These are phyloP conservation scores for Cnidoscolus chayamansa DNA, from an alignment of 441 rosid genomes.

Conservation along the genomic window DNA sequence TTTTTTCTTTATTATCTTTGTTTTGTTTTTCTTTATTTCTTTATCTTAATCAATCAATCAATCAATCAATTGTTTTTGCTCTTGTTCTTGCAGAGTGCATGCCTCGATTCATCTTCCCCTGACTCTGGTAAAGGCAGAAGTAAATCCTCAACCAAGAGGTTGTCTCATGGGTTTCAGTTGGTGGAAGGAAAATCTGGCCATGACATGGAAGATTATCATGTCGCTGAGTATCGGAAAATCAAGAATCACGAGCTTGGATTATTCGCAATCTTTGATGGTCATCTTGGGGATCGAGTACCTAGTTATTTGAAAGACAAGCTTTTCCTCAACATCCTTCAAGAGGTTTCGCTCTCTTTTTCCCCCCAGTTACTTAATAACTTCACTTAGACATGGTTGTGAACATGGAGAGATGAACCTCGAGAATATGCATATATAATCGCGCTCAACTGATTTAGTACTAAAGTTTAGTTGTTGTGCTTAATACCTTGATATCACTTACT, in stretches of 20 bases:
- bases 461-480: background rate
- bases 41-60: background rate
- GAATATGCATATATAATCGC: too few relatives aligned
- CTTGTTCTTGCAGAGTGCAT: conserved; percentile 30
- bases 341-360: conserved; percentile 29
- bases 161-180: conserved; percentile 60
- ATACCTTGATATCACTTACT: background rate
- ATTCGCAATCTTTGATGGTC: conserved; percentile 68
- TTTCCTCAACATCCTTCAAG: conserved; percentile 54
- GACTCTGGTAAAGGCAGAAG: conserved; percentile 55
- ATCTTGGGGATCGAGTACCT: conserved; percentile 66
- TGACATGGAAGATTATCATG: conserved; percentile 70
- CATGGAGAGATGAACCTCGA: too few relatives aligned
- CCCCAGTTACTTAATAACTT: background rate
- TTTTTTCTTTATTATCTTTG: background rate
- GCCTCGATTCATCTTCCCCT: conserved; percentile 39
- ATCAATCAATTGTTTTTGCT: background rate
- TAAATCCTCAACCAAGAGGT: conserved; percentile 33
- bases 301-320: conserved; percentile 51
- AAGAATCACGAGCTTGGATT: conserved; percentile 55
- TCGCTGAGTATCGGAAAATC: conserved; percentile 49
- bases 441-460: too few relatives aligned
- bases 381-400: too few relatives aligned
- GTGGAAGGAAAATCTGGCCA: conserved; percentile 68
- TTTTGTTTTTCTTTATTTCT: background rate